Evolutionary conservation across 179 eudicot genomes (phyloP), one percentile per base, ranked within the genome.

Genomic region (Heliamphora pulchella): DNA sequence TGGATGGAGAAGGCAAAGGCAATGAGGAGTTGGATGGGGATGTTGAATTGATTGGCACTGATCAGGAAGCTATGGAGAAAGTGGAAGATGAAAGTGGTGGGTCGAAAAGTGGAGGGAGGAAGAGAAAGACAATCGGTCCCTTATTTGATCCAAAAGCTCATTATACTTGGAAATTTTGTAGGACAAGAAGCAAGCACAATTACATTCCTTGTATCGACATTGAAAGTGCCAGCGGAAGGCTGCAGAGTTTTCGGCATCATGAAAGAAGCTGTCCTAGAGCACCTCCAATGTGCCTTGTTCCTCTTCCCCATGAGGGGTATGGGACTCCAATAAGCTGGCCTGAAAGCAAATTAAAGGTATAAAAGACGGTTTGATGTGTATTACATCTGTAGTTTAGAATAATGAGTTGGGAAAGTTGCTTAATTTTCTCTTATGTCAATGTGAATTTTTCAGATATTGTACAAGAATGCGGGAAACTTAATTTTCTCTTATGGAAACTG

Each of bases 151-250:
- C 89, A 0, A 94, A 89, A 77, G 89, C 87, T 53, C 86, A 84
- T 47, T 94, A 96, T 83, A 83, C 81, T 71, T 96, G 99, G 99
- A 94, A 90, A 78, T 59, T 84, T 64, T 96, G 99, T 80, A 88
- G 74, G 81, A 85, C 91, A 70, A 92, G 88, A 80, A 94, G 97
- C 86, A 96, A 92, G 84, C 93, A 94, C 67, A 92, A 96, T 84
- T 94, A 92, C 82, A 94, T 96, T 81, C 99, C 99, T 79, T 96
- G 99, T 80, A 94, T 96, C 71, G 99, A 96, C 83, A 82, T 91
- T 77, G 97, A 96, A 83, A 88, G 82, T 81, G 78, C 87, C 2
- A 83, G 74, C 17, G 85, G 88, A 63, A 94, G 83, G 79, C 54
- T 88, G 81, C 91, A 87, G 79, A 88, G 86, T 76, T 92, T 88